Conservation (phyloP, 495 filamentous ascomycete species). For the Astrothelium macrocarpum region DNA sequence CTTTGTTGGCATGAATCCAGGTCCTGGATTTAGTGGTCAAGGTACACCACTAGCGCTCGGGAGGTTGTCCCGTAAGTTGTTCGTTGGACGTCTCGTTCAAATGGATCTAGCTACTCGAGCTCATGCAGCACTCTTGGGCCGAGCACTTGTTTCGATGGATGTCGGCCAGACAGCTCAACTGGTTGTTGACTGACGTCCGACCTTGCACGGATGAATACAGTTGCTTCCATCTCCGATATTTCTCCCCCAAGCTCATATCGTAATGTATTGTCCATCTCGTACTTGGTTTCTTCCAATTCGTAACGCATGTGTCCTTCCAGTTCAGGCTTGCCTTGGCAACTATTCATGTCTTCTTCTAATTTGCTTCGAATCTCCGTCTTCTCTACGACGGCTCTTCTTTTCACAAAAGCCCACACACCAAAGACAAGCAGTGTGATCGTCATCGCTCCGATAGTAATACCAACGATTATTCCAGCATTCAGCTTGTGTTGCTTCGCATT, state of each 20-base stretch:
- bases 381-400: neutral
- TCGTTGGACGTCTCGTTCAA: neutral
- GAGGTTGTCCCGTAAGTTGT: too few species aligned
- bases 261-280: neutral
- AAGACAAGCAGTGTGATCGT: neutral
- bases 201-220: neutral
- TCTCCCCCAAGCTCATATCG: neutral
- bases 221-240: neutral
- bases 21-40: too few species aligned
- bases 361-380: neutral
- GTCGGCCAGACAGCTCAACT: neutral
- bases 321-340: neutral
- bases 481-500: neutral
- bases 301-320: neutral
- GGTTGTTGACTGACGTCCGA: neutral
- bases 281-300: neutral
- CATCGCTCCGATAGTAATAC: neutral
- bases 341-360: neutral
- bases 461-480: constrained; percentile 2
- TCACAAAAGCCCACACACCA: neutral
- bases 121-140: neutral
- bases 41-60: too few species aligned
- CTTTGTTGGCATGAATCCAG: neutral
- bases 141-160: neutral
- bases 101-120: neutral